These are phyloP conservation scores for Termitomyces sp. DNA, from an alignment of 768 basidiomycete genomes.

Conservation along the genomic window DNA sequence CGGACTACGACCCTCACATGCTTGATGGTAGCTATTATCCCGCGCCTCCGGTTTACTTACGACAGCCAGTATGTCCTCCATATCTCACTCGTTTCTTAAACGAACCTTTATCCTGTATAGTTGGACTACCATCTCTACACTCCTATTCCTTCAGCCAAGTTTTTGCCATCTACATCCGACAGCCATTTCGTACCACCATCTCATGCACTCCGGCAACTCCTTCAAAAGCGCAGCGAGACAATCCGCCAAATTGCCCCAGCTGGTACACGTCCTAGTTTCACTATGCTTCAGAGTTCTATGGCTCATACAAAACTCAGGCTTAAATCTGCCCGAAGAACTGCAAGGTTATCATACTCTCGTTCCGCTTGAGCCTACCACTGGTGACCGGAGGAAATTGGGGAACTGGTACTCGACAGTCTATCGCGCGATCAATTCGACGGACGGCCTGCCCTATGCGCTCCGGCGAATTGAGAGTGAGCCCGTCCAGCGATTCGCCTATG, in stretches of 20 bases:
- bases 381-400: constrained; percentile 71
- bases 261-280: constrained; percentile 15
- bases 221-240: constrained; percentile 59
- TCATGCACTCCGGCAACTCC: constrained; percentile 32
- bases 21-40: constrained; percentile 36
- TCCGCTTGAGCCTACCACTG: constrained; percentile 57
- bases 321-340: constrained; percentile 76
- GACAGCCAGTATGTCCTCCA: constrained; percentile 60
- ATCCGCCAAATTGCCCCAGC: constrained; percentile 43
- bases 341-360: constrained; percentile 88
- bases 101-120: constrained; percentile 30
- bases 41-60: constrained; percentile 41
- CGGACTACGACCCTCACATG: constrained; percentile 31
- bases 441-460: constrained; percentile 74
- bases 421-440: constrained; percentile 67
- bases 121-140: constrained; percentile 94
- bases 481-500: background rate
- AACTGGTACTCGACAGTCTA: constrained; percentile 85
- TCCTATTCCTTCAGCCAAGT: constrained; percentile 50
- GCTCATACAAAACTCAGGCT: constrained; percentile 31
- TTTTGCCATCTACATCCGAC: constrained; percentile 37
- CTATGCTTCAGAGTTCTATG: constrained; percentile 11
- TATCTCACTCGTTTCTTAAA: background rate
- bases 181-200: constrained; percentile 68
- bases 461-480: constrained; percentile 82